Base-by-base conservation (phyloP, 768 basidiomycete species). In the Xanthoconium purpureum region DNA sequence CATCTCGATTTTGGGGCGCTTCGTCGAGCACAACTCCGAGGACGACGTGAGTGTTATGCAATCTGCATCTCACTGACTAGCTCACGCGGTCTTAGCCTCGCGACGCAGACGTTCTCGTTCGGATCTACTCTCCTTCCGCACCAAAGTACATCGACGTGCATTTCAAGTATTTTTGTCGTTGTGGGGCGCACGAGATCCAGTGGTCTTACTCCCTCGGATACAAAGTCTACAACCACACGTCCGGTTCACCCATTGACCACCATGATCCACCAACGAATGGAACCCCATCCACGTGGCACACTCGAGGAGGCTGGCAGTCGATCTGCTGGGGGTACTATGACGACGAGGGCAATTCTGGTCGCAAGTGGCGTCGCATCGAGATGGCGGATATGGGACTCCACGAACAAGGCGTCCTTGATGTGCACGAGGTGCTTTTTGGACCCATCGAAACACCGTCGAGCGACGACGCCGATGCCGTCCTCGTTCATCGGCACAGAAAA, bases 141-240 rank as follows among this genome's bases (percentile, higher is more conserved):
- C 57, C 64, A 4, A 54, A 49, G 29, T 64, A 54, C 47, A 49
- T 64, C 36, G 63, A 61, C 20, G 55, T 61, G 13, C 63, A 61
- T n/a, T 18, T 64, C 38, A 54, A 54, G 37, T 60, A 63, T 39
- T 28, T 57, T 18, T 49, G 43, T 33, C 58, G 48, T 17, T 2
- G 43, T n/a, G 18, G 54, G 20, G 13, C 8, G 17, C 37, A 15
- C 32, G 3, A 2, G 12, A 35, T 56, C 39, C 46, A 66, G 30
- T 58, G 54, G 60, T 18, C 10, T 29, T 66, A 60, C 50, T 58
- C 52, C 5, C 20, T 61, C 12, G 54, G 61, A 11, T 66, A 47
- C 43, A 46, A 17, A 13, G 37, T 40, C 30, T 17, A 40, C 37
- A n/a, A 54, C 15, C 14, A 6, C 37, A 54, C 40, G 7, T 54